phyloP scores from a whole-genome alignment of 495 filamentous ascomycete genomes.

The Podospora comata region DNA sequence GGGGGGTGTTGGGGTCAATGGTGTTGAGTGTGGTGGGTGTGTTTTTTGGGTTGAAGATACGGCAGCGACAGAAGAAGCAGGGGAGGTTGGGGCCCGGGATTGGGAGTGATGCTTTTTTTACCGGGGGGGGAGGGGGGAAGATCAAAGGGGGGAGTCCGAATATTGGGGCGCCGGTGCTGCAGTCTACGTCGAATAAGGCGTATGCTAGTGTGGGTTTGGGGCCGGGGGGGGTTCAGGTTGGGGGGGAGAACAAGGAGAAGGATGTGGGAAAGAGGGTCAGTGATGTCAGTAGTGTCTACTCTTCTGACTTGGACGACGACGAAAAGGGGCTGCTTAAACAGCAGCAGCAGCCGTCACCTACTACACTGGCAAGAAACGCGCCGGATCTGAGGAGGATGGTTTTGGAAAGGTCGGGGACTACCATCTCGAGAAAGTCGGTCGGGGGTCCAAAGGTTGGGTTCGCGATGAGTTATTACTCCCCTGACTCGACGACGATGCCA shows the following conservation, averaged over 20 bases:
- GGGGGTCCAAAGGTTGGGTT: slow-evolving; percentile 12
- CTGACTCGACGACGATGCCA: not conserved
- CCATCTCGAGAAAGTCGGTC: not conserved
- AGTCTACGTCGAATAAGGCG: slow-evolving; percentile 13
- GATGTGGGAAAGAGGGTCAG: not conserved
- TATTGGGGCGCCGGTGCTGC: slow-evolving; percentile 11
- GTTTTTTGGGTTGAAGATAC: slow-evolving; percentile 34
- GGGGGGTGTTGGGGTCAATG: slow-evolving; percentile 42
- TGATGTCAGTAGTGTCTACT: not conserved
- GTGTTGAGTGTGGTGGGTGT: slow-evolving; percentile 36
- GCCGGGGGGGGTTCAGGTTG: too few species aligned
- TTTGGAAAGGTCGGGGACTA: not conserved
- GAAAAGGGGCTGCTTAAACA: slow-evolving; percentile 1
- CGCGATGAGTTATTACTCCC: slow-evolving; percentile 20
- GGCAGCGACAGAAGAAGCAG: slow-evolving; percentile 25
- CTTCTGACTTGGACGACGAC: not conserved
- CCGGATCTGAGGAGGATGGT: not conserved
- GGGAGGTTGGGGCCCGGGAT: slow-evolving; percentile 16
- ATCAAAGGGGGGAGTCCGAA: not conserved
- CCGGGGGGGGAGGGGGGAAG: slow-evolving; percentile 13
- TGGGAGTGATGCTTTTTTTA: slow-evolving; percentile 30
- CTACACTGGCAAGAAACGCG: not conserved
- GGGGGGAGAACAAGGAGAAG: not conserved
- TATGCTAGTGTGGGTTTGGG: slow-evolving; percentile 10
- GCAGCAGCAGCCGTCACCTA: not conserved